A percentile compares a stretch with the other conserved stretches of the same genome.
Evolutionary conservation across 805 yeast species (phyloP).

Genomic region (Candida quercuum): DNA sequence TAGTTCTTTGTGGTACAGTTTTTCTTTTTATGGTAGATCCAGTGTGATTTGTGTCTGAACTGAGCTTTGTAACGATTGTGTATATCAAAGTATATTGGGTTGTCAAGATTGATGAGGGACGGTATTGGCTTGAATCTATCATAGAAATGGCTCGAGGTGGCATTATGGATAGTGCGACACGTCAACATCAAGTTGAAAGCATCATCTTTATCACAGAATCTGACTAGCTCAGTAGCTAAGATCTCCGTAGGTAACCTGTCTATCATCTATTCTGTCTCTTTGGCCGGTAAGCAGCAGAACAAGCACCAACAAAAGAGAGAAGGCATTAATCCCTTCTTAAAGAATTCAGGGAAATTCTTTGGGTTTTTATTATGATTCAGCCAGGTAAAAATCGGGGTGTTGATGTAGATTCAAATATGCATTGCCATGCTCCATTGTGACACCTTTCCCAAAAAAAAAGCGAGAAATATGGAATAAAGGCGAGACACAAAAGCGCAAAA

Average conservation of each 20-base stretch:
- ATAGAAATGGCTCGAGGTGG: slow-evolving; percentile 11
- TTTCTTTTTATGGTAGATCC: slow-evolving; percentile 7
- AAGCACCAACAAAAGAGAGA: no score
- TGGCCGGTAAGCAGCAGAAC: no score
- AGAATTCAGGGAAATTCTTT: no score
- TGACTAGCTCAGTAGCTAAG: slow-evolving; percentile 13
- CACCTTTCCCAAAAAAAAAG: no score
- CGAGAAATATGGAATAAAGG: no score
- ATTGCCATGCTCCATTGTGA: background rate
- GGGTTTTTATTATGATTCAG: no score
- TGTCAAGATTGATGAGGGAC: slow-evolving; percentile 15
- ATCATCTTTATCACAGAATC: slow-evolving; percentile 12
- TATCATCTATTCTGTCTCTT: no score
- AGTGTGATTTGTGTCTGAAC: slow-evolving; percentile 4
- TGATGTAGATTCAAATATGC: background rate
- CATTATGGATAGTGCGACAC: slow-evolving; percentile 14
- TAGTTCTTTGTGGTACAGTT: slow-evolving; percentile 10
- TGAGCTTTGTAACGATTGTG: slow-evolving; percentile 3
- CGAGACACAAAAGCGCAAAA: no score
- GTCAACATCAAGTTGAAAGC: slow-evolving; percentile 17
- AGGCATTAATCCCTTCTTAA: background rate
- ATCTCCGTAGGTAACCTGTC: slow-evolving; percentile 20
- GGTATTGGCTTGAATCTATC: slow-evolving; percentile 7
- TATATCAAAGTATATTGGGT: slow-evolving; percentile 16
- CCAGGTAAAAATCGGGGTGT: background rate